These are phyloP conservation scores for Lasiodiplodia sp. DNA, from an alignment of 2,329 filamentous ascomycete genomes.

Conservation along the genomic window DNA sequence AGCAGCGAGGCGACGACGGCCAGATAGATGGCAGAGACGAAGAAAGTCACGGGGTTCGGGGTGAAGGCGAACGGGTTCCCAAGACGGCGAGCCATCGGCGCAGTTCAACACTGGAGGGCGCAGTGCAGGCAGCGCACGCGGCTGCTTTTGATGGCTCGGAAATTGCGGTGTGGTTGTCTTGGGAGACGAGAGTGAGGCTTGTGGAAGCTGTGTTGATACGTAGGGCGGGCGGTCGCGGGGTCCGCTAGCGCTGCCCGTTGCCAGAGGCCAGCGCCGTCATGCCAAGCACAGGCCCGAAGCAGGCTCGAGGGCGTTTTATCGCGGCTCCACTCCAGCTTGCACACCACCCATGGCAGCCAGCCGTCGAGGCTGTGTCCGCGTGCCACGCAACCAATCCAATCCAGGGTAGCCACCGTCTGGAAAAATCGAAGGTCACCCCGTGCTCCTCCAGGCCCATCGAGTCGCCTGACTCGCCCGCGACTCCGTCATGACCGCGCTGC, in stretches of 20 bases:
- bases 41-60: slow-evolving; percentile 80
- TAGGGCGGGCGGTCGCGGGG: slow-evolving; percentile 16
- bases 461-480: neutral
- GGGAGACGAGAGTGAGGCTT: slow-evolving; percentile 8
- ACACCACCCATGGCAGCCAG: slow-evolving; percentile 8
- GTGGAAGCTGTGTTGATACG: slow-evolving; percentile 8
- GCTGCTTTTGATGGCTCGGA: slow-evolving; percentile 12
- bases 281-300: slow-evolving; percentile 14
- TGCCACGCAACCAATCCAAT: slow-evolving; percentile 12
- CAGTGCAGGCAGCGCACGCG: slow-evolving; percentile 6
- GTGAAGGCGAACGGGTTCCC: slow-evolving; percentile 72
- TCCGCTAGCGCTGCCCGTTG: slow-evolving; percentile 14
- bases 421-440: neutral
- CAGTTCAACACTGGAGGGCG: neutral
- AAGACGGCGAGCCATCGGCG: slow-evolving; percentile 33
- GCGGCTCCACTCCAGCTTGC: slow-evolving; percentile 5
- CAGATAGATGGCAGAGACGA: slow-evolving; percentile 78
- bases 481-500: slow-evolving; percentile 8
- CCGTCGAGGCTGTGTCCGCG: slow-evolving; percentile 17
- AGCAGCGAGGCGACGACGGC: slow-evolving; percentile 77
- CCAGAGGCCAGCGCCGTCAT: slow-evolving; percentile 15
- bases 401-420: neutral
- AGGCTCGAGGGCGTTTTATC: slow-evolving; percentile 16
- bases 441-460: neutral
- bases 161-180: slow-evolving; percentile 12